These are phyloP conservation scores for Leucaena leucocephala DNA, from an alignment of 306 rosid species.

Conservation along the genomic window DNA sequence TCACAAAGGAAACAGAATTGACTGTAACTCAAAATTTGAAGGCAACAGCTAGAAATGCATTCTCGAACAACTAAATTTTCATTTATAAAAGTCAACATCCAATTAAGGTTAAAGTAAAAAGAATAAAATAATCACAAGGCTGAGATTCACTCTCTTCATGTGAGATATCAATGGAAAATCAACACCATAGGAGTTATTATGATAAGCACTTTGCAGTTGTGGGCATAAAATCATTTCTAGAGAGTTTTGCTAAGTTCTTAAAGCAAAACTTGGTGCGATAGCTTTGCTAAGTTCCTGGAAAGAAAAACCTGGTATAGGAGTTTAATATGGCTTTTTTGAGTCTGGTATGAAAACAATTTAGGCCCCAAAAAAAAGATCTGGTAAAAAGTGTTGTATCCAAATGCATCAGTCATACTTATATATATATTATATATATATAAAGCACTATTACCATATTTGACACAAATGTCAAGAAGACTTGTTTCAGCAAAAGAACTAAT, in stretches of 20 bases:
- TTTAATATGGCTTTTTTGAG: neutral
- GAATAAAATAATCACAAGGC: neutral
- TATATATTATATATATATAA: no score
- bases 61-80: neutral
- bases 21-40: neutral
- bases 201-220: neutral
- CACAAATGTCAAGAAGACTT: neutral
- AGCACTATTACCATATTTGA: neutral
- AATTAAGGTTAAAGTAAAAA: neutral
- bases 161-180: neutral
- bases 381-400: neutral
- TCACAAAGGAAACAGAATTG: neutral
- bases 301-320: neutral
- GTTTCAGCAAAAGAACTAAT: neutral
- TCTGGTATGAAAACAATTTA: neutral
- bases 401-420: neutral
- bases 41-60: neutral
- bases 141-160: neutral
- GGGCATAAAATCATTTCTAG: neutral
- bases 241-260: neutral
- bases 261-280: no score
- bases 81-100: neutral
- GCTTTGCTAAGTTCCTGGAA: neutral
- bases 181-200: neutral
- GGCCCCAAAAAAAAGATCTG: neutral